These are phyloP conservation scores for Petunia secreta DNA, from an alignment of 257 asterid species.

Conservation along the genomic window DNA sequence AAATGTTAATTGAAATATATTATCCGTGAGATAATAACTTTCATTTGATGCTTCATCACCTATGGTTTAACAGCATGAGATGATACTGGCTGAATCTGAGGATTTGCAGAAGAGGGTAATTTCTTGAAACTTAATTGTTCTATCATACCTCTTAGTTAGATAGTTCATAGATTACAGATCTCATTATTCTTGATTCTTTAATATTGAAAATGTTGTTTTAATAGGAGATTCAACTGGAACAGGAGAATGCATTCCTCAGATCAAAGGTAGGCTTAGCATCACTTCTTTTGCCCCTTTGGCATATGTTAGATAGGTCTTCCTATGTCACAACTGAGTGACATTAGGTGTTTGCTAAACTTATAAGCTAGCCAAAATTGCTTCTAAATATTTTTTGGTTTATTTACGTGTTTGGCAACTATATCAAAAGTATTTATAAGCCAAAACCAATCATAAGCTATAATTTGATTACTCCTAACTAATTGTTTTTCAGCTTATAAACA, in stretches of 20 bases:
- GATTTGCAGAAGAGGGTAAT: conserved; percentile 80
- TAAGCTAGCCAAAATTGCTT: no score
- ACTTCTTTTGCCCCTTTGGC: no score
- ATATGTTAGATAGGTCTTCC: no score
- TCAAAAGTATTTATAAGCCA: no score
- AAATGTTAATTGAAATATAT: background rate
- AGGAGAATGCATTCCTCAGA: conserved; percentile 77
- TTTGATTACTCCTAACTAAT: no score
- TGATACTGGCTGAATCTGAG: conserved; percentile 85
- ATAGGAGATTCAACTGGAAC: conserved; percentile 73
- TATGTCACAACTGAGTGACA: no score
- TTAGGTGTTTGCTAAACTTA: no score
- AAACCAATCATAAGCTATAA: no score
- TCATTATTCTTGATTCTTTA: background rate
- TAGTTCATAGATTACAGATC: no score
- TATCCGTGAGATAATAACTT: background rate
- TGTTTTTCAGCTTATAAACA: no score
- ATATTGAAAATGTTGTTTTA: background rate
- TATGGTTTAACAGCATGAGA: conserved; percentile 68
- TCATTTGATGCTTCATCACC: background rate
- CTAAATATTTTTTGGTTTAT: no score
- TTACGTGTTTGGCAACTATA: no score
- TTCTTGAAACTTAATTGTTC: background rate
- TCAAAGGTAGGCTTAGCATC: conserved; percentile 56
- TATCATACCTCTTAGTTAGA: background rate